Evolutionary conservation across 352 stramenopile species (phyloP).

Genomic region (Thraustochytrium sp.): DNA sequence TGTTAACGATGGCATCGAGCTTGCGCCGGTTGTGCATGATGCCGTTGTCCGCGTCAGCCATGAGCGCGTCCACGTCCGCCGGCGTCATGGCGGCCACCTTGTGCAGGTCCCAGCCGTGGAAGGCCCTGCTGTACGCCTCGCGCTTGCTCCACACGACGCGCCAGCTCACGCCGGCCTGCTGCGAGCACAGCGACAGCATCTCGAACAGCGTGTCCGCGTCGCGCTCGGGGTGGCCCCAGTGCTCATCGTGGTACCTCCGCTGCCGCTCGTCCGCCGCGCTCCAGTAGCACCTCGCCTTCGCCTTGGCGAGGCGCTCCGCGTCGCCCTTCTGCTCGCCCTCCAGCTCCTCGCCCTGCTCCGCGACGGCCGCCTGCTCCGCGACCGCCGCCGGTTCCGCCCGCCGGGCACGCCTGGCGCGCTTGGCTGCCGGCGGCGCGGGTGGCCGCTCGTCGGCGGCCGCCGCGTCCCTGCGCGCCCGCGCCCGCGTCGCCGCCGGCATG

Average conservation of each 20-base stretch:
- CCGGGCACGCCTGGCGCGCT: too few relatives aligned
- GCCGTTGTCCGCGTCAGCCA: neutral
- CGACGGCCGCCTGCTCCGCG: too few relatives aligned
- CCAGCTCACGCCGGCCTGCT: slow-evolving; percentile 35
- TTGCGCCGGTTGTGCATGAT: slow-evolving; percentile 22
- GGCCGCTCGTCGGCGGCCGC: too few relatives aligned
- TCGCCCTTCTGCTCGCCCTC: neutral
- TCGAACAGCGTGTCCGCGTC: neutral
- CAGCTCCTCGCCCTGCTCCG: too few relatives aligned
- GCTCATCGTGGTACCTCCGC: neutral
- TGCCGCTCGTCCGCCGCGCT: neutral
- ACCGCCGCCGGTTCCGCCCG: too few relatives aligned
- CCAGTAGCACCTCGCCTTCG: neutral
- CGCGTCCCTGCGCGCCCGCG: too few relatives aligned
- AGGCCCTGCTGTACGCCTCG: neutral
- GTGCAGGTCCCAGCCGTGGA: slow-evolving; percentile 13
- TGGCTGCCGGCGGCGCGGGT: too few relatives aligned
- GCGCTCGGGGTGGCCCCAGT: slow-evolving; percentile 10
- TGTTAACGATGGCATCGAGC: slow-evolving; percentile 31
- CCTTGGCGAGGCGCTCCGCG: too few relatives aligned
- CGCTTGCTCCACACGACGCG: slow-evolving; percentile 35
- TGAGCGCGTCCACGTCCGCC: slow-evolving; percentile 14
- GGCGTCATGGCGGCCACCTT: slow-evolving; percentile 6
- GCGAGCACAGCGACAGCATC: slow-evolving; percentile 36
- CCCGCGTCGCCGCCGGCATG: too few relatives aligned